Evolutionary conservation across 805 yeast species (phyloP).

Genomic region (Ogataea polymorpha): DNA sequence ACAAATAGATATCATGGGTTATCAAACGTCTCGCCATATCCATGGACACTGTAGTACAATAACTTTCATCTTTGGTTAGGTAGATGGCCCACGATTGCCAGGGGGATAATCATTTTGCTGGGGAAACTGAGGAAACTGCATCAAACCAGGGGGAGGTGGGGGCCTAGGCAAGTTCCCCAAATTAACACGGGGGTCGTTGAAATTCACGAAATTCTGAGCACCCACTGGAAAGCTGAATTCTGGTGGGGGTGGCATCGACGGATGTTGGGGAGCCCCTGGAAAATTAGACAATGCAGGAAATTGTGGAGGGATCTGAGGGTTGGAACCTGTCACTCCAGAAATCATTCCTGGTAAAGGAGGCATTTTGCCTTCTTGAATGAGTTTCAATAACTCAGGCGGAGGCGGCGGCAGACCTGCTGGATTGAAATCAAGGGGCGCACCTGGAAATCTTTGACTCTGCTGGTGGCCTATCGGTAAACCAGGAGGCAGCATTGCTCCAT

Average conservation of each 20-base stretch:
- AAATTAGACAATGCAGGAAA: background rate
- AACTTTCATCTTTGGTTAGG: too few relatives aligned
- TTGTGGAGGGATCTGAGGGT: too few relatives aligned
- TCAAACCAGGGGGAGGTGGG: background rate
- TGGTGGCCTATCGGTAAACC: background rate
- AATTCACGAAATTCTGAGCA: background rate
- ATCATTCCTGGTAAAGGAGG: slow-evolving; percentile 30
- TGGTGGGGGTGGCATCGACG: slow-evolving; percentile 1
- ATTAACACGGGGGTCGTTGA: background rate
- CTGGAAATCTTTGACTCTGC: slow-evolving; percentile 7
- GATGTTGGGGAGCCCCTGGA: background rate
- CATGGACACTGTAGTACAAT: too few relatives aligned
- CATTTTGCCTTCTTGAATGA: slow-evolving; percentile 28
- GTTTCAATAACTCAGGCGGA: slow-evolving; percentile 28
- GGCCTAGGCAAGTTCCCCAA: background rate
- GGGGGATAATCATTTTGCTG: background rate
- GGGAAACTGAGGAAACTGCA: background rate
- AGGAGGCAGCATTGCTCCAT: background rate
- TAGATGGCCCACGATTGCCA: background rate
- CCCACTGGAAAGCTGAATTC: slow-evolving; percentile 2
- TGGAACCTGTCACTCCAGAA: slow-evolving; percentile 3
- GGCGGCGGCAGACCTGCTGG: slow-evolving; percentile 25
- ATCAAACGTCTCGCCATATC: too few relatives aligned
- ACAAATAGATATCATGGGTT: too few relatives aligned
- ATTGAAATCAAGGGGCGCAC: slow-evolving; percentile 14